A percentile compares a stretch with the other conserved stretches of the same genome.
These are phyloP conservation scores for Malus hybrid DNA, from an alignment of 331 rosid species.

Conservation along the genomic window DNA sequence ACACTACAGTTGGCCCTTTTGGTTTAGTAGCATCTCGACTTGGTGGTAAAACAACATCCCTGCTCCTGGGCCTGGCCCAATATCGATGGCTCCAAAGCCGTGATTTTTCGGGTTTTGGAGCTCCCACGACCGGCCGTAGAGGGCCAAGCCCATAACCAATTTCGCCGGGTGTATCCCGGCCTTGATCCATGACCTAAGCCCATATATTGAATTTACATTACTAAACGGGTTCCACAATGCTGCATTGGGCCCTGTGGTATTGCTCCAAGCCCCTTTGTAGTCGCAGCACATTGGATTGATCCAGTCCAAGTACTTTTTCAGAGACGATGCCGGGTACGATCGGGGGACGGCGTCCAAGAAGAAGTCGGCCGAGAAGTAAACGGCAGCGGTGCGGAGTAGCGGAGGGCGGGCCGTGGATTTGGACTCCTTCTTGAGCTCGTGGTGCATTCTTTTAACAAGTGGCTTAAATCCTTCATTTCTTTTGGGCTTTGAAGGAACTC, in stretches of 20 bases:
- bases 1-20: conserved; percentile 16
- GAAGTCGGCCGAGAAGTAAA: conserved; percentile 47
- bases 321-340: conserved; percentile 30
- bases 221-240: conserved; percentile 43
- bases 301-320: conserved; percentile 48
- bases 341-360: conserved; percentile 3
- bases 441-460: conserved; percentile 28
- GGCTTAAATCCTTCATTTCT: conserved; percentile 39
- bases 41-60: conserved; percentile 27
- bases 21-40: conserved; percentile 27
- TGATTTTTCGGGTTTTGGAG: conserved; percentile 28
- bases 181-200: conserved; percentile 59
- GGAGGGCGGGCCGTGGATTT: conserved; percentile 13
- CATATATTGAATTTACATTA: conserved; percentile 25
- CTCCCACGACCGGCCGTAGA: conserved; percentile 53
- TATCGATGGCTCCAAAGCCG: conserved; percentile 32
- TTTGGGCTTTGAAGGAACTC: conserved; percentile 40
- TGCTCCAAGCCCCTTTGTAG: conserved; percentile 49
- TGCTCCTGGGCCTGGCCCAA: conserved; percentile 48
- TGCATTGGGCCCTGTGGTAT: conserved; percentile 48
- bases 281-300: conserved; percentile 58
- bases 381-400: conserved; percentile 57
- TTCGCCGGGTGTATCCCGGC: conserved; percentile 29
- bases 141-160: conserved; percentile 59
- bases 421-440: conserved; percentile 23